phyloP scores from a whole-genome alignment of 2,329 filamentous ascomycete species.

The Colletotrichum godetiae region DNA sequence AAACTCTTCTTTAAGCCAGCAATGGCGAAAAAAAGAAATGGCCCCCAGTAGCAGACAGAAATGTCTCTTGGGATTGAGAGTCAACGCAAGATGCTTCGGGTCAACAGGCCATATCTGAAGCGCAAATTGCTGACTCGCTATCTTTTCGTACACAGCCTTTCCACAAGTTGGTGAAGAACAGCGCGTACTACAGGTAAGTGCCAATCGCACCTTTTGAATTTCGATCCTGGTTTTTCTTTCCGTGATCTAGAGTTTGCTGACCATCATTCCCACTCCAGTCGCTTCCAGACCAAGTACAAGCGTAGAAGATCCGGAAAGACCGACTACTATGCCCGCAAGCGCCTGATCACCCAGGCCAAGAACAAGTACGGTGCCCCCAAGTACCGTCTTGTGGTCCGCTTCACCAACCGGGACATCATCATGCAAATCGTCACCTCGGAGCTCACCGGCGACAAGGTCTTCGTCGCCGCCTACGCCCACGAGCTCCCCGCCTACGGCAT shows the following conservation, averaged over 20 bases:
- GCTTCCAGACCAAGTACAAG: slow-evolving; percentile 99
- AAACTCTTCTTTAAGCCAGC: slow-evolving; percentile 44
- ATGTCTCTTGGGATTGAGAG: slow-evolving; percentile 64
- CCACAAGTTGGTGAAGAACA: slow-evolving; percentile 97
- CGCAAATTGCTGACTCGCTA: slow-evolving; percentile 99
- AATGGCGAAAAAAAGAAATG: slow-evolving; percentile 38
- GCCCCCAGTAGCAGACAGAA: slow-evolving; percentile 49
- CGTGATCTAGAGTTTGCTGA: slow-evolving; percentile 16
- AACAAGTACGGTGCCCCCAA: slow-evolving; percentile 99
- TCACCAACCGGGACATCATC: slow-evolving; percentile 99
- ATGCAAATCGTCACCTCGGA: slow-evolving; percentile 97
- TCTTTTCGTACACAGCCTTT: slow-evolving; percentile 76
- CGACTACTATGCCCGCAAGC: slow-evolving; percentile 99
- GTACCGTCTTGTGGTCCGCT: slow-evolving; percentile 99
- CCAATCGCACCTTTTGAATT: not conserved
- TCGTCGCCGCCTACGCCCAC: slow-evolving; percentile 91
- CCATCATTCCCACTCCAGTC: slow-evolving; percentile 62
- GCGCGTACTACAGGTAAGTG: slow-evolving; percentile 96
- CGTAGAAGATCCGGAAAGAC: slow-evolving; percentile 96
- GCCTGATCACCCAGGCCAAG: slow-evolving; percentile 99
- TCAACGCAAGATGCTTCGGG: slow-evolving; percentile 99
- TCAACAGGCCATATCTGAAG: slow-evolving; percentile 79
- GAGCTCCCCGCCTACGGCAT: slow-evolving; percentile 98
- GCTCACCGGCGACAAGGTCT: slow-evolving; percentile 98
- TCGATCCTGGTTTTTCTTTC: not conserved